These are phyloP conservation scores for Handroanthus guayacan DNA, from an alignment of 257 asterid species.

Conservation along the genomic window DNA sequence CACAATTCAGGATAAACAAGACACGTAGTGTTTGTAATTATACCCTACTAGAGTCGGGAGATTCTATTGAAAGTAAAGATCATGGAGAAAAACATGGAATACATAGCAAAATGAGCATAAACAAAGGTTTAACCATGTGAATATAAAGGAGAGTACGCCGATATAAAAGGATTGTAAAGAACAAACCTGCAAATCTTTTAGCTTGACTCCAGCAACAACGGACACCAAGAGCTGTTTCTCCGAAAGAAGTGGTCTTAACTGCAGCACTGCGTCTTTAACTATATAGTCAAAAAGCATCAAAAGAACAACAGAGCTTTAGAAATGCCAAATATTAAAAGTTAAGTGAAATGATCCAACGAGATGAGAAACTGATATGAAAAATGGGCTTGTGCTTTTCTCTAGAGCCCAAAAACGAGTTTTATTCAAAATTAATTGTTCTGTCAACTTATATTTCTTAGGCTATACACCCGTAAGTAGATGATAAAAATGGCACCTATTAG, in stretches of 20 bases:
- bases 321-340: neutral
- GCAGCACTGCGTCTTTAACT: slow-evolving; percentile 75
- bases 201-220: slow-evolving; percentile 88
- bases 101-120: neutral
- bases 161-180: slow-evolving; percentile 4
- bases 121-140: neutral
- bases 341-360: no score
- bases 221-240: slow-evolving; percentile 86
- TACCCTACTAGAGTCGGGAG: neutral
- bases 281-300: slow-evolving; percentile 33
- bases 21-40: neutral
- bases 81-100: slow-evolving; percentile 8
- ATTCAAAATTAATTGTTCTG: neutral
- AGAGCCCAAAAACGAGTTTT: neutral
- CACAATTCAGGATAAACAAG: neutral
- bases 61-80: neutral
- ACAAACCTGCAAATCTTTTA: slow-evolving; percentile 89
- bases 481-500: neutral
- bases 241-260: slow-evolving; percentile 69
- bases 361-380: neutral
- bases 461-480: neutral
- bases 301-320: slow-evolving; percentile 6
- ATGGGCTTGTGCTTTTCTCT: neutral
- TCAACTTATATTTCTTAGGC: neutral
- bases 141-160: neutral